Base-by-base conservation (phyloP, 2,329 filamentous ascomycete species). In the Beauveria asiatica region DNA sequence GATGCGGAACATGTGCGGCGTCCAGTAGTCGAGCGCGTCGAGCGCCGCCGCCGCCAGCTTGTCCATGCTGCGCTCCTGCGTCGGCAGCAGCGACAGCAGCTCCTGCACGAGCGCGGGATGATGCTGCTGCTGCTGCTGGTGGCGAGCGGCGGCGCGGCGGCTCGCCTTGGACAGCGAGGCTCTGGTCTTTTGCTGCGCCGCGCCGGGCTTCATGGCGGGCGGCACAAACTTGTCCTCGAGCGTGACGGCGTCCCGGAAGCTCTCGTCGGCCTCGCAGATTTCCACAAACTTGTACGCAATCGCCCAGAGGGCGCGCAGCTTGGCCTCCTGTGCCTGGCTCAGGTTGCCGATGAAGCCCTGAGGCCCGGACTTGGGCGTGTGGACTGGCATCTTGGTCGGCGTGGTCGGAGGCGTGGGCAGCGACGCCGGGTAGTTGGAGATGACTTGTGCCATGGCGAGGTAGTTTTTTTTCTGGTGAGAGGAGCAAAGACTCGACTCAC, bases 231-330 rank as follows among this genome's bases (percentile, higher is more conserved):
- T 75, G 30, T 69, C 68, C 17, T 65, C 64, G 21, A 68, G 65
- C 9, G 68, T 66, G 10, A 60, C 62, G 23, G 66, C 65, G 16
- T 64, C 65, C 46, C 66, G 65, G n/a, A 67, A 63, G 23, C 70
- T 50, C 42, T 65, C 42, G 51, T 65, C 62, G 21, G 63, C 56
- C 56, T 66, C 56, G 27, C 45, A 60, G 25, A 90, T 80, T 27
- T 86, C 88, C 70, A 89, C 90, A 39, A 94, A 80, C 63, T 87
- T 85, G 64, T 92, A 79, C 33, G 88, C 81, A 61, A 85, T 78
- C 17, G 81, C 75, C 92, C 92, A 96, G 65, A 96, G 81, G 71
- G 92, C 88, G 69, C 87, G 87, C 62, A 96, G 77, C 75, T 92
- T 95, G 63, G 81, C 81, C 67, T 95, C 89, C 74, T 96, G 84